Evolutionary conservation across 1,284 basidiomycete genomes (phyloP).

Genomic region (Amylostereum areolatum): DNA sequence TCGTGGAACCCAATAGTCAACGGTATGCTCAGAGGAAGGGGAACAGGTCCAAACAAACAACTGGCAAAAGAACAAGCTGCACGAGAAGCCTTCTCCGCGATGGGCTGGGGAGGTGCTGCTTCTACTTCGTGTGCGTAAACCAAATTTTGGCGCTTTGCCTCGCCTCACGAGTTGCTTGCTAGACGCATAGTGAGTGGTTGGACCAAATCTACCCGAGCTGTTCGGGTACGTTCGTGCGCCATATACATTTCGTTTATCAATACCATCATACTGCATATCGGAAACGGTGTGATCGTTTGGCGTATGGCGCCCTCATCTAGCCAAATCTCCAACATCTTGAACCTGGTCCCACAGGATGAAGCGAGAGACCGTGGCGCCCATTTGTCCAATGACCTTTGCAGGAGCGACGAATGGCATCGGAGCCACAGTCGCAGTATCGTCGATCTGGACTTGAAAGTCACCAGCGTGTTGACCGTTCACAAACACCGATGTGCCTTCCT

Average conservation of each 20-base stretch:
- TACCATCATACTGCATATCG: neutral
- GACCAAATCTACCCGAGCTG: too few species aligned
- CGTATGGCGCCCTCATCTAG: too few species aligned
- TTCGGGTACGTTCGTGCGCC: too few species aligned
- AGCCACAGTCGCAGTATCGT: slow-evolving; percentile 13
- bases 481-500: slow-evolving; percentile 15
- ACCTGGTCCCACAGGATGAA: slow-evolving; percentile 15
- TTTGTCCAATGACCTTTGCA: slow-evolving; percentile 7
- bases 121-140: neutral
- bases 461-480: slow-evolving; percentile 18
- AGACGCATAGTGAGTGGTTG: too few species aligned
- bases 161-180: too few species aligned
- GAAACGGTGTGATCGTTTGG: too few species aligned
- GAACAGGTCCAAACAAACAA: slow-evolving; percentile 59
- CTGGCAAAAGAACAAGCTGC: slow-evolving; percentile 71
- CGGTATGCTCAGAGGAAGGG: slow-evolving; percentile 58
- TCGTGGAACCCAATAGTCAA: slow-evolving; percentile 41
- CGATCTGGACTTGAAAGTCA: slow-evolving; percentile 17
- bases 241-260: neutral
- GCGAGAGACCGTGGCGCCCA: slow-evolving; percentile 5
- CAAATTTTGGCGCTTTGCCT: neutral
- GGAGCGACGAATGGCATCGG: slow-evolving; percentile 23
- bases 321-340: too few species aligned
- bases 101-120: slow-evolving; percentile 51
- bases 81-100: slow-evolving; percentile 56